Base-by-base conservation (phyloP, 257 asterid genomes). In the Anisodus tanguticus region DNA sequence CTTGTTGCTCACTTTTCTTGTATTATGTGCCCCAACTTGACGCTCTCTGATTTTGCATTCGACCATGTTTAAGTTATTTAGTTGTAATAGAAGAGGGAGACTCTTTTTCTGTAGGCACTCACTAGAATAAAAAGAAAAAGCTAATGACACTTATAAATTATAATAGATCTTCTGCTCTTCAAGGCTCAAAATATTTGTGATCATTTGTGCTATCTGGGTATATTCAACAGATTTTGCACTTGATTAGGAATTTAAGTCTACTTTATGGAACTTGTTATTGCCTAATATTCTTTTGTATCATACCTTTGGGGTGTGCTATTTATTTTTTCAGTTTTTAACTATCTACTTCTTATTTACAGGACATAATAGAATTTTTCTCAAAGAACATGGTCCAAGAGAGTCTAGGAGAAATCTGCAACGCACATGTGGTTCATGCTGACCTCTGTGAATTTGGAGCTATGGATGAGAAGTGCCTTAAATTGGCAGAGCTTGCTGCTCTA, bases 341-440 rank as follows among this genome's bases (percentile, higher is more conserved):
- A 81, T 62, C 4, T 16, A 53, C 22, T 37, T 31, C 49, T 37
- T 72, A 53, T 69, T 74, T 88, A 80, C 97, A 97, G 99, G 97
- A 93, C 83, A 95, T 97, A 55, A 88, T 93, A 43, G 93, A 91
- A 0, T 97, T 97, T 86, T 97, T 95, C 86, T 79, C 92, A 0
- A 92, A 37, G 88, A 93, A 93, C 92, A 95, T 97, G 93, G 98
- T 95, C 85, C 94, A 89, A 13, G 98, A 93, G 87, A 93, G 90
- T 85, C 91, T 97, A 3, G 98, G 99, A 43, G 54, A 97, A 8
- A 97, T 97, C 82, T 97, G 99, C 93, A 95, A 97, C 11, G 98
- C 95, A n/a, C 98, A 95, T 11, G 99, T 97, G 67, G 99, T 97
- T 83, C 98, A 95, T 64, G 95, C 99, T 5, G 99, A 97, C 85